Evolutionary conservation across 78 protist species (phyloP).

Genomic region (Dictyostelium capitatum): DNA sequence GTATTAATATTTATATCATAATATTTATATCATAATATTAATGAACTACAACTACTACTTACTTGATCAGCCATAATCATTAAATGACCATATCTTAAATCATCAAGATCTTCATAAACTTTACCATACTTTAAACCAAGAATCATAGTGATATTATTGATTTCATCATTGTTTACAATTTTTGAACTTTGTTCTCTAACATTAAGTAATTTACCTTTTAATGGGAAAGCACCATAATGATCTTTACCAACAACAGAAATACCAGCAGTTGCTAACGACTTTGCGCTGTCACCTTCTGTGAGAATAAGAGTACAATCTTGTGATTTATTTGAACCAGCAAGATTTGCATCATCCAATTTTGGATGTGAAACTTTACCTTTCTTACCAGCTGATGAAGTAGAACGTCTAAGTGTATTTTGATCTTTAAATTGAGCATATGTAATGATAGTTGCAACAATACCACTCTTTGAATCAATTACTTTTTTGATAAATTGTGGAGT

Average conservation of each 20-base stretch:
- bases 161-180: slow-evolving; percentile 92
- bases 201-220: slow-evolving; percentile 98
- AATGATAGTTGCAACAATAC: slow-evolving; percentile 39
- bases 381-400: slow-evolving; percentile 28
- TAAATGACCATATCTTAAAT: slow-evolving; percentile 98
- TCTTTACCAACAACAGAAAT: slow-evolving; percentile 96
- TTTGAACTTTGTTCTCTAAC: slow-evolving; percentile 96
- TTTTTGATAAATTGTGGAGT: background rate
- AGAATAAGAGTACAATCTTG: slow-evolving; percentile 98
- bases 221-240: slow-evolving; percentile 99
- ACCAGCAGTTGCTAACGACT: slow-evolving; percentile 89
- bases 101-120: slow-evolving; percentile 67
- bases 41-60: background rate
- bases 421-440: slow-evolving; percentile 51
- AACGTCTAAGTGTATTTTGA: slow-evolving; percentile 17
- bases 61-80: slow-evolving; percentile 99
- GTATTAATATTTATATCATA: no score
- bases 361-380: slow-evolving; percentile 81
- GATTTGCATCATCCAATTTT: slow-evolving; percentile 98
- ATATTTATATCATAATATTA: slow-evolving; percentile 85
- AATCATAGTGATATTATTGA: slow-evolving; percentile 90
- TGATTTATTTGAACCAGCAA: slow-evolving; percentile 93
- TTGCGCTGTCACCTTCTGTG: slow-evolving; percentile 90
- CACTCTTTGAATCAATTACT: slow-evolving; percentile 20
- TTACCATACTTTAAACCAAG: slow-evolving; percentile 94